Base-by-base conservation (phyloP, 345 rosid species). In the Crucihimalaya himalaica region DNA sequence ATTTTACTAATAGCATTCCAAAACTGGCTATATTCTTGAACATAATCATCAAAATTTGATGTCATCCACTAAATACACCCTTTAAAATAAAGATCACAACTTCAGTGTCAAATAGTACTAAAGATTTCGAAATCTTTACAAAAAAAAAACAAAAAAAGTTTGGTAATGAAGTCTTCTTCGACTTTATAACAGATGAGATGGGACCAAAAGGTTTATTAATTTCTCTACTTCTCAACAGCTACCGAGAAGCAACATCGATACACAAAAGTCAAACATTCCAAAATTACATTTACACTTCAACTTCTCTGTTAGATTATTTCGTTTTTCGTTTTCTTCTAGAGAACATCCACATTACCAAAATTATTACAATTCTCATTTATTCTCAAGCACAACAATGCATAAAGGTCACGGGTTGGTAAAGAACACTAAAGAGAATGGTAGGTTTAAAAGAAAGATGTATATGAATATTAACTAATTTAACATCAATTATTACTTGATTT, bases 201-300 rank as follows among this genome's bases (percentile, higher is more conserved):
- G 71, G 71, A 46, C 71, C 71, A 64, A 15, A 64, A 7, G 2
- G 16, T 27, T 51, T 35, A n/a, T 62, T 51, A 27, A 47, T 19
- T 13, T 27, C 63, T 53, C 70, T 63, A 63, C 77, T 21, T 54
- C 64, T 73, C 61, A 71, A 39, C 68, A 63, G 18, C 77, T 55
- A 72, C 50, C 34, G 53, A 29, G 19, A 43, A 63, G 62, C 54
- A 51, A 72, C 11, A 66, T 51, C n/a, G n/a, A 34, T 19, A 48
- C 54, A 20, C 42, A 59, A n/a, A 75, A 75, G 79, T 75, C 73
- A 75, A 75, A 75, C 62, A 59, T 66, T 59, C 79, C 39, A 50
- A 28, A 40, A 5, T 16, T 20, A 21, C 68, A 52, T 75, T 67
- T 60, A 75, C 79, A 75, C 62, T 60, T 51, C 11, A 37, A 16